Percentiles rank a stretch among this genome's conserved stretches.
Evolutionary conservation across 352 stramenopile genomes (phyloP).

Genomic region (Pythium insidiosum): DNA sequence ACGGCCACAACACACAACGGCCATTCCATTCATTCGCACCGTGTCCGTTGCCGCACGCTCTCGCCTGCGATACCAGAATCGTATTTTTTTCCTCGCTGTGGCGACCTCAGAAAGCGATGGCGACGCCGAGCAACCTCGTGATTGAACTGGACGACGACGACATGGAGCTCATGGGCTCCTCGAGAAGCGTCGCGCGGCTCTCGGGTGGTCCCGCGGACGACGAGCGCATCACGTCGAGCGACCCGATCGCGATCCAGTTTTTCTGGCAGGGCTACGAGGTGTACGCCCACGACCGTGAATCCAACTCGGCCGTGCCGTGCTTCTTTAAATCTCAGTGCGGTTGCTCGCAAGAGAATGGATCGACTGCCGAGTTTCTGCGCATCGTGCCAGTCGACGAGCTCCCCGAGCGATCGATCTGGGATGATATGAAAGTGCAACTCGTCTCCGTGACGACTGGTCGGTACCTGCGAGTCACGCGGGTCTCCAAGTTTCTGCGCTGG

Average conservation of each 20-base stretch:
- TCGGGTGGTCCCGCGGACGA: neutral
- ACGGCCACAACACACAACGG: too few species aligned
- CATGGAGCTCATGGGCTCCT: constrained; percentile 10
- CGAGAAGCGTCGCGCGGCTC: neutral
- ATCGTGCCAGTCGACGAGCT: constrained; percentile 19
- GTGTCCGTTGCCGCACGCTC: too few species aligned
- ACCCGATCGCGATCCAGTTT: constrained; percentile 21
- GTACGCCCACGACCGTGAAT: constrained; percentile 11
- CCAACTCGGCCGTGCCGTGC: constrained; percentile 15
- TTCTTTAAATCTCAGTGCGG: constrained; percentile 18
- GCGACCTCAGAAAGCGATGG: neutral
- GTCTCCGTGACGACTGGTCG: constrained; percentile 14
- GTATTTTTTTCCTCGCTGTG: too few species aligned
- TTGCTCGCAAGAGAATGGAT: constrained; percentile 8
- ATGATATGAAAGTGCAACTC: constrained; percentile 23
- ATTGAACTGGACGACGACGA: constrained; percentile 12
- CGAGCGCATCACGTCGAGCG: constrained; percentile 17
- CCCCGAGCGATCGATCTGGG: constrained; percentile 16
- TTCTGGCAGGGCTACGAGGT: constrained; percentile 26
- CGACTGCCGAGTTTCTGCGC: constrained; percentile 15
- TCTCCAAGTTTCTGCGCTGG: constrained; percentile 26
- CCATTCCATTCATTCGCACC: too few species aligned
- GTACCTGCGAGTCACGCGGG: constrained; percentile 19
- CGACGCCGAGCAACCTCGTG: neutral
- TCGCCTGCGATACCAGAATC: too few species aligned